Conservation (phyloP, 768 basidiomycete species). For the Sporobolomyces pararoseus region DNA sequence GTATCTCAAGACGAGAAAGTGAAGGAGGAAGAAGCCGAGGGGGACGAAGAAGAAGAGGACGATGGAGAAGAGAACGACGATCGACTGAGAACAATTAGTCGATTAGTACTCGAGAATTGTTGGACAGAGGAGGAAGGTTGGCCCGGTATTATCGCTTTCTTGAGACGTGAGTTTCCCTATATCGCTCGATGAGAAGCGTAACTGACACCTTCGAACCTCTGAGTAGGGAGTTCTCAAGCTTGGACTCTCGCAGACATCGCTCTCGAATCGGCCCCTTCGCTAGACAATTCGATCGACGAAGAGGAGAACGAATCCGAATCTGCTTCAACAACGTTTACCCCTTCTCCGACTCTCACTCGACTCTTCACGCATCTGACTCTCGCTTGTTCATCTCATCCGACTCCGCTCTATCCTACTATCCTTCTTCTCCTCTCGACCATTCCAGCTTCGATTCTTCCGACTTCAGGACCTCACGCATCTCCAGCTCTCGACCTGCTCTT, state of each 20-base stretch:
- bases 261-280: constrained; percentile 37
- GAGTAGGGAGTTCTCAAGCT: constrained; percentile 29
- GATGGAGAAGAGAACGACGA: constrained; percentile 6
- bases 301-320: constrained; percentile 38
- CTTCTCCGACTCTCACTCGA: constrained; percentile 51
- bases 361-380: constrained; percentile 70
- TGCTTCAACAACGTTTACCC: not conserved
- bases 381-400: constrained; percentile 69
- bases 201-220: not conserved
- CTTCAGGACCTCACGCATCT: constrained; percentile 23
- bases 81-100: constrained; percentile 7
- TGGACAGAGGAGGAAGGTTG: constrained; percentile 39
- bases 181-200: no score
- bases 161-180: constrained; percentile 16
- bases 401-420: constrained; percentile 73
- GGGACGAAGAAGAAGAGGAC: not conserved
- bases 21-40: not conserved
- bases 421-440: constrained; percentile 78
- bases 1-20: not conserved
- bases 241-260: constrained; percentile 33
- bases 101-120: constrained; percentile 29
- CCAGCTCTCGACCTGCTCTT: constrained; percentile 59
- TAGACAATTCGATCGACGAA: constrained; percentile 45
- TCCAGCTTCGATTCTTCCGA: constrained; percentile 54
- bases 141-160: constrained; percentile 36